Evolutionary conservation across 208 protist genomes (phyloP).

Genomic region (Angomonas ambiguus): DNA sequence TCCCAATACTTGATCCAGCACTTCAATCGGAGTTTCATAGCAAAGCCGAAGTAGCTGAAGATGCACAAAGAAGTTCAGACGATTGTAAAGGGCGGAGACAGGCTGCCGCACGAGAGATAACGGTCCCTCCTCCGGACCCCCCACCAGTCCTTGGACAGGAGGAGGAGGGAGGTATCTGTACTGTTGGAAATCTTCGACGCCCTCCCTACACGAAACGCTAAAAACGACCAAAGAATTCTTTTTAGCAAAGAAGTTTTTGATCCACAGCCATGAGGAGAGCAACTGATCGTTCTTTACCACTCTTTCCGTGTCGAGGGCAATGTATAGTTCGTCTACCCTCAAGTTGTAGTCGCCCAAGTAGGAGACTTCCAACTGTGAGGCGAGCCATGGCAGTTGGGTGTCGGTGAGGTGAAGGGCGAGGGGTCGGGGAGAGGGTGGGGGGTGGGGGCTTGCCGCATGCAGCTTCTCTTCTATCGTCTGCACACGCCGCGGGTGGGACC

Average conservation of each 20-base stretch:
- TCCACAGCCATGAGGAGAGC: constrained; percentile 38
- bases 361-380: constrained; percentile 27
- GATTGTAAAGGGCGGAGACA: neutral
- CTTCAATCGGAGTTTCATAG: neutral
- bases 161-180: neutral
- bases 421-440: too few species aligned
- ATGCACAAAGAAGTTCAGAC: neutral
- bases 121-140: neutral
- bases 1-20: neutral
- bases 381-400: constrained; percentile 46
- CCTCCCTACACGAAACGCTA: constrained; percentile 14
- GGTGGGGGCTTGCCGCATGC: neutral
- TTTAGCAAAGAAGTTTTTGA: constrained; percentile 22
- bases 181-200: neutral
- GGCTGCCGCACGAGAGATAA: neutral
- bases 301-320: constrained; percentile 21
- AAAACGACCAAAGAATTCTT: constrained; percentile 23
- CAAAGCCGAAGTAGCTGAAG: constrained; percentile 17
- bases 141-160: too few species aligned
- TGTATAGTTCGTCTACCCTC: constrained; percentile 41
- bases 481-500: neutral
- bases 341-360: constrained; percentile 18
- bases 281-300: constrained; percentile 16
- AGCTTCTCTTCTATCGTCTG: constrained; percentile 1
- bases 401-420: constrained; percentile 54